phyloP scores from a whole-genome alignment of 805 yeast genomes.

The Clavispora santaluciae region DNA sequence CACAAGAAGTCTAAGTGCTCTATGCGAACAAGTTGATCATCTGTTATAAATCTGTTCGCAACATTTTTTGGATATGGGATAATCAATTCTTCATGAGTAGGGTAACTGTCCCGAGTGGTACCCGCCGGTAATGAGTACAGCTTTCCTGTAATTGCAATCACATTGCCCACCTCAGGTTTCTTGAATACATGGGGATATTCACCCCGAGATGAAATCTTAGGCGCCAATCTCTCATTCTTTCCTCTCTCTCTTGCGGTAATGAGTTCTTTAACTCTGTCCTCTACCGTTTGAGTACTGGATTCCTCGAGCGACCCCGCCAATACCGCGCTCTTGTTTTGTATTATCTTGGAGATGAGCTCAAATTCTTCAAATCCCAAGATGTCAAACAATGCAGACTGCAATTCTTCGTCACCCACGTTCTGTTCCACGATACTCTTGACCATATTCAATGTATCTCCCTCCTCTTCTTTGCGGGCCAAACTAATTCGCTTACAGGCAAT shows the following conservation, averaged over 20 bases:
- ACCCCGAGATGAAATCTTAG: conserved; percentile 24
- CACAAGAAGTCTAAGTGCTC: conserved; percentile 71
- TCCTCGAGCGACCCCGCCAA: conserved; percentile 1
- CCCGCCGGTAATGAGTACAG: conserved; percentile 79
- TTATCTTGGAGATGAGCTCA: conserved; percentile 64
- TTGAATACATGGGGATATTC: conserved; percentile 85
- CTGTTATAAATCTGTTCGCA: conserved; percentile 38
- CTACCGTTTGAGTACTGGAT: conserved; percentile 42
- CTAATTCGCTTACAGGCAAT: conserved; percentile 32
- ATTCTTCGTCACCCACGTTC: conserved; percentile 46
- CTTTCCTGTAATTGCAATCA: conserved; percentile 72
- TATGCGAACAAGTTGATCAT: conserved; percentile 50
- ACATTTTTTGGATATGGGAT: conserved; percentile 69
- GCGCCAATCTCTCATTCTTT: conserved; percentile 45
- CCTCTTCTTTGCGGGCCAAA: conserved; percentile 26
- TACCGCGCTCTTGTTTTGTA: conserved; percentile 39
- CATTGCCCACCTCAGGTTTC: conserved; percentile 52
- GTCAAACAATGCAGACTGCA: conserved; percentile 74
- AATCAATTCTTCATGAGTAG: conserved; percentile 70
- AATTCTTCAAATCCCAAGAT: conserved; percentile 82
- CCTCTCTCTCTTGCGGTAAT: conserved; percentile 45
- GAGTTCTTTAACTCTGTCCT: conserved; percentile 52
- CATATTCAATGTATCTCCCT: conserved; percentile 25
- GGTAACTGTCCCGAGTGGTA: conserved; percentile 58
- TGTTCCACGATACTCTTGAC: conserved; percentile 30